Base-by-base conservation (phyloP, 169 alveolate species). In the Plasmodium gallinaceum region DNA sequence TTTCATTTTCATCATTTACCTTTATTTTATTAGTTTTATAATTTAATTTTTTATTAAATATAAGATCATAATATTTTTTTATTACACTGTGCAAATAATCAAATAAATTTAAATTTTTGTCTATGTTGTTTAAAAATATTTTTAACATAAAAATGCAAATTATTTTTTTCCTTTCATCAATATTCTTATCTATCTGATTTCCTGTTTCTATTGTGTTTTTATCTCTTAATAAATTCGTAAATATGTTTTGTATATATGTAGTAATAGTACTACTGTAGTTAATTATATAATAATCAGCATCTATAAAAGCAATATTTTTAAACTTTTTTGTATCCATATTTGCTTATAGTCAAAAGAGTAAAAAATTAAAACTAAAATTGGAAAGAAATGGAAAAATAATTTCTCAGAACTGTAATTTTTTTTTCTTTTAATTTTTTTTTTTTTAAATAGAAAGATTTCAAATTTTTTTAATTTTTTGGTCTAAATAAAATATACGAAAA, bases 211-310 rank as follows among this genome's bases (percentile, higher is more conserved):
- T 9, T 65, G 37, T 64, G 12, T 22, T 65, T 12, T 12, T 37
- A 37, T 22, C 72, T 22, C 71, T 62, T 5, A 62, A 46, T 16
- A 78, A 43, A 78, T 65, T 78, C 45, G 64, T 78, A 18, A 66
- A 65, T 48, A 78, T 65, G 9, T 65, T 64, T 78, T 78, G 78
- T 32, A 78, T 57, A 78, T 78, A 78, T 12, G 89, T 78, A 45
- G 89, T 78, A 45, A 78, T 78, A 10, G 78, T 64, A 52, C 89
- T 78, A 26, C 43, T 62, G 70, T 78, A 78, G 58, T 78, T 78
- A 58, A 78, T 78, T 24, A 78, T 65, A 69, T 78, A 78, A 18
- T 64, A 69, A 14, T 78, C 89, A 54, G 89, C 66, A 78, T 78
- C 89, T 62, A 78, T 78, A 48, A 78, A 12, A 37, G 89, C 89